Base-by-base conservation (phyloP, 805 yeast species). In the Kluyveromyces starmeri region DNA sequence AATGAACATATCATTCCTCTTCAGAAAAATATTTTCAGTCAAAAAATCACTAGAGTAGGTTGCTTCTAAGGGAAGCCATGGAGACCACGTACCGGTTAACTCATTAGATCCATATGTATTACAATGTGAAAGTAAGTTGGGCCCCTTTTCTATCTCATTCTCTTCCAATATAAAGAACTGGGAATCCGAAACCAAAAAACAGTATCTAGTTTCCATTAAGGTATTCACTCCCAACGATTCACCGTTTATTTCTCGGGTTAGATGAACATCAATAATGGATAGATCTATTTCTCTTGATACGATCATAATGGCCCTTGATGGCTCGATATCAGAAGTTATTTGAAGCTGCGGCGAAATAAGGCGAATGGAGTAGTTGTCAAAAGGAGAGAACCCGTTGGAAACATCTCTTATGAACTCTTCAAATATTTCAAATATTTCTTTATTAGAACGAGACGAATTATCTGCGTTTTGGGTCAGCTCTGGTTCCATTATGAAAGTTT, bases 311-410 rank as follows among this genome's bases (percentile, higher is more conserved):
- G 77, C 71, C 1, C 72, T 60, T 10, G 67, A 58, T 1, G 62
- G 64, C 31, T 67, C 71, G 13, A 58, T 55, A 10, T 66, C 67
- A 14, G 74, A 65, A 8, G 64, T 59, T 16, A 74, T 47, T 44
- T 77, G 84, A 10, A 77, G 63, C 47, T 78, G 85, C 0, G 84
- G 83, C 29, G 75, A 70, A 5, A 71, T 64, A 27, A 78, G 57
- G 42, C 70, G 68, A 28, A 78, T 52, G 38, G 75, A 59, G 47
- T 67, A 73, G 35, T 73, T 70, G 42, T 72, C 71, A 6, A 60
- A 54, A 33, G 71, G 70, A 24, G 67, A 64, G 14, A 59, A 59
- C 3, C 57, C 59, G 0, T 58, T 57, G 7, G 58, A 47, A 2
- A 70, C 62, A 8, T 58, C 53, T 36, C 70, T 58, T 23, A 77